Evolutionary conservation across 2,329 filamentous ascomycete genomes (phyloP).

Genomic region (Diaporthe sp.): DNA sequence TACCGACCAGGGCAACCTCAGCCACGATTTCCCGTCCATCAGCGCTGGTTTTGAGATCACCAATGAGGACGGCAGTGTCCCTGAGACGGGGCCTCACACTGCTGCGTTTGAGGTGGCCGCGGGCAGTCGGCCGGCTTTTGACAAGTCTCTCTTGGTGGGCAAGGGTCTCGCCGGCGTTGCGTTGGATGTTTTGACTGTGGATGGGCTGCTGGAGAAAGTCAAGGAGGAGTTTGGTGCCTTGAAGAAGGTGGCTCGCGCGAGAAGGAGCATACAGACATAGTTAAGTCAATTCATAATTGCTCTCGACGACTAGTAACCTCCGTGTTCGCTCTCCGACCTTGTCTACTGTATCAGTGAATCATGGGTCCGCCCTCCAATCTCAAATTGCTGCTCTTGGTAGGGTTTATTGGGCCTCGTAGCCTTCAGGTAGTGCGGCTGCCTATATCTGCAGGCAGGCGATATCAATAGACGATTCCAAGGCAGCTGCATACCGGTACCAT

Average conservation of each 20-base stretch:
- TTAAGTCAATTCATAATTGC: no score
- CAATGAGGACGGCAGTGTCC: constrained; percentile 42
- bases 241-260: background rate
- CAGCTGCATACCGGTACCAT: no score
- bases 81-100: background rate
- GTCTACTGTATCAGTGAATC: no score
- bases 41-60: constrained; percentile 54
- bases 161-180: constrained; percentile 1
- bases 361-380: no score
- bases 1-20: constrained; percentile 54
- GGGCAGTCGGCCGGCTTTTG: background rate
- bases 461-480: no score
- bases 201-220: background rate
- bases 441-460: no score
- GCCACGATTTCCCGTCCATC: constrained; percentile 55
- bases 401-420: no score
- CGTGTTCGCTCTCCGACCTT: background rate
- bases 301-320: background rate
- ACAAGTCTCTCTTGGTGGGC: background rate
- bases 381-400: no score
- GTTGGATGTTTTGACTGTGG: background rate
- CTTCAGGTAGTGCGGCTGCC: no score
- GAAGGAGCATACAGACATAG: background rate
- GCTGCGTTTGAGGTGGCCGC: background rate
- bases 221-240: background rate